Percentiles rank a stretch among this genome's conserved stretches.
phyloP scores from a whole-genome alignment of 352 stramenopile species.

The Pythium rhizo-oryzae region DNA sequence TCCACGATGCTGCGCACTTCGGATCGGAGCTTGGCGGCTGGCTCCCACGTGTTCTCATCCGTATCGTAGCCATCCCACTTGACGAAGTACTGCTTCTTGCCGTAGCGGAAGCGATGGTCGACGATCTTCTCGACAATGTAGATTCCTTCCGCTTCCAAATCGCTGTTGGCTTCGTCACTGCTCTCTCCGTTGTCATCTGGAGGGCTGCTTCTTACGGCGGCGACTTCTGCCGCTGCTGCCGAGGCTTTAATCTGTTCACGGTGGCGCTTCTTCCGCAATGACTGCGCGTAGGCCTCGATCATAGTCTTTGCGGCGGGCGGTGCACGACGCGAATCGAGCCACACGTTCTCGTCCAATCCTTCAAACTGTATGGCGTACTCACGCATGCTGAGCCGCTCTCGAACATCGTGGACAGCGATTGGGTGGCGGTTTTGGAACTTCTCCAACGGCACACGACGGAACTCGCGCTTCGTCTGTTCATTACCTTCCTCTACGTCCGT shows the following conservation, averaged over 20 bases:
- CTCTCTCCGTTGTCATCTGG: neutral
- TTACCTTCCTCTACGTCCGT: neutral
- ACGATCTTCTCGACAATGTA: slow-evolving; percentile 73
- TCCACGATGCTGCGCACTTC: slow-evolving; percentile 60
- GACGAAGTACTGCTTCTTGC: slow-evolving; percentile 61
- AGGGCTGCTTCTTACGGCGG: neutral
- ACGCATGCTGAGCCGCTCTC: neutral
- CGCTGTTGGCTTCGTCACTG: neutral
- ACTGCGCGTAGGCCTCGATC: slow-evolving; percentile 5
- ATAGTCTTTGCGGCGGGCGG: neutral
- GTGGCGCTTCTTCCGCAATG: neutral
- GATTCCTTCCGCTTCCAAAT: slow-evolving; percentile 19
- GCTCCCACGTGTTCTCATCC: slow-evolving; percentile 71
- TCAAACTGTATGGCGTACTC: slow-evolving; percentile 21
- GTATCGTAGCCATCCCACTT: slow-evolving; percentile 71
- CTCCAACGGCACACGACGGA: neutral
- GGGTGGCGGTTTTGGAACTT: neutral
- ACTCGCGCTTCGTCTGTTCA: neutral
- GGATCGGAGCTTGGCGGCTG: slow-evolving; percentile 43
- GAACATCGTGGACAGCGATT: neutral
- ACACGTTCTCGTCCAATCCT: neutral
- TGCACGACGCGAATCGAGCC: neutral
- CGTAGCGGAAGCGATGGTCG: slow-evolving; percentile 39
- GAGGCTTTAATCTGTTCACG: neutral
- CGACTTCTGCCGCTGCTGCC: neutral